A percentile compares a stretch with the other conserved stretches of the same genome.
These are phyloP conservation scores for Babesia sp. DNA, from an alignment of 169 alveolate species.

Conservation along the genomic window DNA sequence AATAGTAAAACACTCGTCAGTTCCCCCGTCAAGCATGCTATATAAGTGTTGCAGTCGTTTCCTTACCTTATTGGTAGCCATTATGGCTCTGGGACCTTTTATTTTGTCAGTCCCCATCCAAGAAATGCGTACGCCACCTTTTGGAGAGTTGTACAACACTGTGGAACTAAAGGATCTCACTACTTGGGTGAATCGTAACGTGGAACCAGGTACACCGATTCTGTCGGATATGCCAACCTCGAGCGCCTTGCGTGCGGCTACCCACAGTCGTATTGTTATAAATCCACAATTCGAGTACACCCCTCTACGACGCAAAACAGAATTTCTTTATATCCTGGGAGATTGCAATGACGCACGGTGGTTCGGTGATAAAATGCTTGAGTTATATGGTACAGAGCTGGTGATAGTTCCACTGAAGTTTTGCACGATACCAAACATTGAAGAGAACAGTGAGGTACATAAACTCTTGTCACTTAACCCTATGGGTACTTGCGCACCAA, in stretches of 20 bases:
- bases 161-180: constrained; percentile 21
- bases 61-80: background rate
- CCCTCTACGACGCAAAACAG: constrained; percentile 39
- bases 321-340: constrained; percentile 47
- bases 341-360: constrained; percentile 38
- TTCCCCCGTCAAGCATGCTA: too few species aligned
- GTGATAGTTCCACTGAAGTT: constrained; percentile 43
- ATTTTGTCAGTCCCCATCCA: constrained; percentile 4
- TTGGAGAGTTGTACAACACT: constrained; percentile 48
- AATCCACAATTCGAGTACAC: constrained; percentile 58
- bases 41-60: background rate
- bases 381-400: constrained; percentile 19
- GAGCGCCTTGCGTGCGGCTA: constrained; percentile 32
- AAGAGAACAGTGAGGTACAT: constrained; percentile 12
- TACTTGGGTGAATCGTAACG: constrained; percentile 33
- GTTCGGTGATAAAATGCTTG: constrained; percentile 50
- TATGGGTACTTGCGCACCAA: constrained; percentile 23
- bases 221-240: constrained; percentile 59
- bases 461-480: constrained; percentile 19
- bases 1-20: background rate
- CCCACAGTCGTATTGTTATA: constrained; percentile 9
- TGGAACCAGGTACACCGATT: constrained; percentile 39
- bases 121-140: constrained; percentile 25
- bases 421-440: constrained; percentile 21
- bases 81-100: constrained; percentile 22